A percentile compares a stretch with the other conserved stretches of the same genome.
Conservation (phyloP, 805 yeast species). For the Candida quercuum region DNA sequence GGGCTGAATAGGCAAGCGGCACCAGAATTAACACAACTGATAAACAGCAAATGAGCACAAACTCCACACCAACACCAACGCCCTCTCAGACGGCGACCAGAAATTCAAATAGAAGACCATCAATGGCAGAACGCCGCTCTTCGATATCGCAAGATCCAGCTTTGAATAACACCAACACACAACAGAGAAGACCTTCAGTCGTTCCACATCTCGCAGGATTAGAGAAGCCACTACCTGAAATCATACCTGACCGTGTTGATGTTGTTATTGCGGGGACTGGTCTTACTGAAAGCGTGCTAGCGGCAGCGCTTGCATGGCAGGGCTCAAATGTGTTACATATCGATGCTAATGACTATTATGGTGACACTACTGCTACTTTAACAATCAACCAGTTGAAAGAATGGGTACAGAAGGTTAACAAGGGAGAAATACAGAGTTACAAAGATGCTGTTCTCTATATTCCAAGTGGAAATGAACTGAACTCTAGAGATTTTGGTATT, state of each 20-base stretch:
- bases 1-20: no score
- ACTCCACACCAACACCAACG: neutral
- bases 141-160: slow-evolving; percentile 35
- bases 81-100: no score
- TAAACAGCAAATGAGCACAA: neutral
- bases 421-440: slow-evolving; percentile 31
- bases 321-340: slow-evolving; percentile 94
- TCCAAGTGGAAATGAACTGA: slow-evolving; percentile 46
- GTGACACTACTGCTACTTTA: slow-evolving; percentile 81
- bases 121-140: slow-evolving; percentile 66
- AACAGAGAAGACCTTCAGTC: slow-evolving; percentile 25
- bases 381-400: slow-evolving; percentile 79
- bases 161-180: slow-evolving; percentile 5
- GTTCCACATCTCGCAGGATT: slow-evolving; percentile 74
- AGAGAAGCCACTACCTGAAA: slow-evolving; percentile 62
- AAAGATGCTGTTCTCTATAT: slow-evolving; percentile 76
- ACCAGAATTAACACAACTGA: neutral
- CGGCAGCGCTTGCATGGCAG: slow-evolving; percentile 96
- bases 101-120: slow-evolving; percentile 46
- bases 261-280: slow-evolving; percentile 94
- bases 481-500: slow-evolving; percentile 73
- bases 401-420: slow-evolving; percentile 76
- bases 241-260: slow-evolving; percentile 70
- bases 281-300: slow-evolving; percentile 76
- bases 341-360: slow-evolving; percentile 80